Base-by-base conservation (phyloP, 2,329 filamentous ascomycete species). In the Penicillium sp. region DNA sequence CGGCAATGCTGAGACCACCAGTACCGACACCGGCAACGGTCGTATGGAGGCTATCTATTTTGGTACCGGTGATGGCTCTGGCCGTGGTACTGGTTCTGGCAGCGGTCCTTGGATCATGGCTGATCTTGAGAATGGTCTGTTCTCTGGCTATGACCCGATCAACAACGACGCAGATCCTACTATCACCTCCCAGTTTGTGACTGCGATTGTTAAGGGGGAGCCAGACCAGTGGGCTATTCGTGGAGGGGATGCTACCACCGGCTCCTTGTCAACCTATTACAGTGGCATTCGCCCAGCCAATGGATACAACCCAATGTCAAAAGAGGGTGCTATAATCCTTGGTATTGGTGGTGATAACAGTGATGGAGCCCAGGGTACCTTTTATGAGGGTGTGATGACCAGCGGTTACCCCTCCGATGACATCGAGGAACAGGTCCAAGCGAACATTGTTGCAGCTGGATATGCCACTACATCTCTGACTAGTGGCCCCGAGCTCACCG, bases 21-120 rank as follows among this genome's bases (percentile, higher is more conserved):
- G 65, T 57, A 59, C 2, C 1, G 81, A 84, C 58, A 80, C 83
- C 0, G 85, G 85, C 2, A 79, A 81, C 53, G 85, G 82, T 14
- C 84, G 86, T 64, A 88, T 88, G 85, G 85, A 88, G 65, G 82
- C 85, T 55, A 82, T 88, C 57, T 88, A 87, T 76, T 87, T 78
- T 63, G 85, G n/a, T n/a, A n/a, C n/a, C n/a, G n/a, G 85, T 0
- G 71, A 74, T 65, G 79, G 65, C 66, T 83, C 74, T 0, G 58
- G 58, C 61, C 86, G 82, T 81, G 84, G 84, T 18, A 69, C 68
- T 7, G 85, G 85, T 7, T 56, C 80, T 3, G 84, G 84, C 47
- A 77, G 62, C 45, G 84, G 85, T 0, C 85, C 85, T 0, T 88
- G 85, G 85, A 66, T 88, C 62, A 87, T 88, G 83, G 85, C 84